phyloP scores from a whole-genome alignment of 164 flowering plant species.

The Magnolia sinica region DNA sequence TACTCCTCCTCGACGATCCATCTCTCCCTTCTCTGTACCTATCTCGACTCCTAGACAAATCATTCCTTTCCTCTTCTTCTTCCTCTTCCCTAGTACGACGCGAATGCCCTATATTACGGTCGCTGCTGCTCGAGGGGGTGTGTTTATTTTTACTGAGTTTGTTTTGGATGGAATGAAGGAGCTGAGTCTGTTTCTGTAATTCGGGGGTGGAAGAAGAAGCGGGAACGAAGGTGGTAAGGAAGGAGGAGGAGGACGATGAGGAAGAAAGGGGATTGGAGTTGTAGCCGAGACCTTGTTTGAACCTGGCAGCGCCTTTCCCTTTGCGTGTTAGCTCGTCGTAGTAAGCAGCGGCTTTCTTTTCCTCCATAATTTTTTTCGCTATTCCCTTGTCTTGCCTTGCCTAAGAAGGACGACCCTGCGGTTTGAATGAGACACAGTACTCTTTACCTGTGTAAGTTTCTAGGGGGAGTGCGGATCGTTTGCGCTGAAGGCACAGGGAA shows the following conservation, averaged over 20 bases:
- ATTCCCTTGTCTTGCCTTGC: too few species aligned
- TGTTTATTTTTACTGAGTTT: slow-evolving; percentile 53
- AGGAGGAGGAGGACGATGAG: slow-evolving; percentile 42
- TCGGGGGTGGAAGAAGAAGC: slow-evolving; percentile 65
- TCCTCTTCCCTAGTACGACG: not conserved
- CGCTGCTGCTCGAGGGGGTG: not conserved
- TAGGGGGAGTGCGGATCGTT: too few species aligned
- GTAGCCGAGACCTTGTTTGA: slow-evolving; percentile 94
- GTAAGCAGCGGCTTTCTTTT: slow-evolving; percentile 83
- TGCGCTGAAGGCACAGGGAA: too few species aligned
- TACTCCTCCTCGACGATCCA: slow-evolving; percentile 8
- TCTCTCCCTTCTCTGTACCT: slow-evolving; percentile 6
- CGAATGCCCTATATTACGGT: not conserved
- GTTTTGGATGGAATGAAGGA: slow-evolving; percentile 57
- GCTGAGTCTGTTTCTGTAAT: slow-evolving; percentile 46
- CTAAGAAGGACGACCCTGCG: too few species aligned
- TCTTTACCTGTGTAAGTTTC: too few species aligned
- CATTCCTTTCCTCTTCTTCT: not conserved
- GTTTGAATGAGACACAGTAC: too few species aligned
- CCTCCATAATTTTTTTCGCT: slow-evolving; percentile 52
- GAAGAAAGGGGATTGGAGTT: slow-evolving; percentile 21
- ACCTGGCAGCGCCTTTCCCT: slow-evolving; percentile 87
- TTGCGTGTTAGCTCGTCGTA: slow-evolving; percentile 90
- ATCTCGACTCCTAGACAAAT: not conserved
- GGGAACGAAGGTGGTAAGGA: slow-evolving; percentile 66